phyloP scores from a whole-genome alignment of 2,329 filamentous ascomycete species.

The Fusarium sp. region DNA sequence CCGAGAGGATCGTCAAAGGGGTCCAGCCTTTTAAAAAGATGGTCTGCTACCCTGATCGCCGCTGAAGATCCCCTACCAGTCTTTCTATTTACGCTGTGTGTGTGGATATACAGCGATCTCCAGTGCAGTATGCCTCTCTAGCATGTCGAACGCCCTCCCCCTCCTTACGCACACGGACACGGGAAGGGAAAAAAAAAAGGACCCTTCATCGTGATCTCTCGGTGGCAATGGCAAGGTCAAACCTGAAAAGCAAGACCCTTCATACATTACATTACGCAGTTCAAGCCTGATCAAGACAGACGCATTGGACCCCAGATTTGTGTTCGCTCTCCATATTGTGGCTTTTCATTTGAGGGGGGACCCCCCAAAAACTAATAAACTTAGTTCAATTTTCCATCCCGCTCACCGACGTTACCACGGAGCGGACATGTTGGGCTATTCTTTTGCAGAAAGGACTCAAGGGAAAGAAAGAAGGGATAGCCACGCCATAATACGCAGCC shows the following conservation, averaged over 20 bases:
- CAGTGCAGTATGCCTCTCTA: constrained; percentile 25
- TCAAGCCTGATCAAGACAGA: neutral
- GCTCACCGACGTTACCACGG: constrained; percentile 38
- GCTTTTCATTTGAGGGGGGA: neutral
- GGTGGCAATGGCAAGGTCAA: constrained; percentile 27
- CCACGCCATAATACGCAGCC: constrained; percentile 31
- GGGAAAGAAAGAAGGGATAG: neutral
- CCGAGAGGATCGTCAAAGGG: constrained; percentile 22
- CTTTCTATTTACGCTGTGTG: neutral
- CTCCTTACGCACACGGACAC: neutral
- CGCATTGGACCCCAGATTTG: constrained; percentile 18
- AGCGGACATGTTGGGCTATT: neutral
- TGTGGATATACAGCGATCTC: constrained; percentile 27
- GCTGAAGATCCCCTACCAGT: constrained; percentile 15
- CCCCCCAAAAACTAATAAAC: constrained; percentile 1
- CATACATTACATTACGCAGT: constrained; percentile 25
- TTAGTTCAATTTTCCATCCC: constrained; percentile 3
- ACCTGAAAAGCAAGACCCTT: constrained; percentile 26
- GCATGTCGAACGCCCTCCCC: constrained; percentile 27
- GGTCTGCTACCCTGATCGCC: constrained; percentile 38
- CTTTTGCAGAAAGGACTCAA: constrained; percentile 3
- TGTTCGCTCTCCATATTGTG: neutral
- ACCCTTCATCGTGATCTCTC: constrained; percentile 16
- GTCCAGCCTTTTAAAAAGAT: constrained; percentile 9
- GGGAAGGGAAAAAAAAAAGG: neutral